Conservation (phyloP, 352 stramenopile genomes). For the Phytophthora crassamura region DNA sequence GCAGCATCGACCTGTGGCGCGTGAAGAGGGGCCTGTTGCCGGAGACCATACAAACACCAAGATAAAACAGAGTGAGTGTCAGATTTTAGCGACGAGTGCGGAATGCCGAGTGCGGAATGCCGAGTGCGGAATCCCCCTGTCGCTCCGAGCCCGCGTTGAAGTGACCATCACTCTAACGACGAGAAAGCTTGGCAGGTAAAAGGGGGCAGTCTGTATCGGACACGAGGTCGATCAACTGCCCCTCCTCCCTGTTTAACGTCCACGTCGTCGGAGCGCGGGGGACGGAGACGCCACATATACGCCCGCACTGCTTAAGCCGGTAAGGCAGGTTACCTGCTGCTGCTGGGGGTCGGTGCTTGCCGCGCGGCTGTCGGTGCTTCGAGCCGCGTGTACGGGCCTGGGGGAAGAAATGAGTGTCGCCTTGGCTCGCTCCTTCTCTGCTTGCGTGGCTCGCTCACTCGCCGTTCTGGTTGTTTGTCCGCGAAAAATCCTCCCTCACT, state of each 20-base stretch:
- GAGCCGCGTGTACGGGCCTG: constrained; percentile 32
- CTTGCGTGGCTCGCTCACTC: constrained; percentile 36
- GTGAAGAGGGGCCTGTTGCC: constrained; percentile 26
- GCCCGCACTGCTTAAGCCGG: background rate
- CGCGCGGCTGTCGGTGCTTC: constrained; percentile 19
- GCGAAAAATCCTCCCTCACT: constrained; percentile 37
- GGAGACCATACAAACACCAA: constrained; percentile 35
- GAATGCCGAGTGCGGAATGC: constrained; percentile 34
- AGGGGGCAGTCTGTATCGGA: no score
- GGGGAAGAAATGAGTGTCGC: constrained; percentile 35
- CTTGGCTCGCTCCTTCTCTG: constrained; percentile 37
- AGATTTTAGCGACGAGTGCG: constrained; percentile 13
- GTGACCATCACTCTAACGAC: constrained; percentile 33
- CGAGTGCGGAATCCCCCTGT: constrained; percentile 4
- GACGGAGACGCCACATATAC: background rate
- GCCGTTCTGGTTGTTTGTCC: constrained; percentile 43
- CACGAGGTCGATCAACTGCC: background rate
- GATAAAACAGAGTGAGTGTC: constrained; percentile 1
- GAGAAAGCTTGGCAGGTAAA: no score
- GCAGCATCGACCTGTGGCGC: constrained; percentile 42
- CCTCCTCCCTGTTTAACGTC: constrained; percentile 16
- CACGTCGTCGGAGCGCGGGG: background rate
- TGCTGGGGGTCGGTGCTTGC: constrained; percentile 22
- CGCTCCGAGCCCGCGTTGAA: constrained; percentile 12
- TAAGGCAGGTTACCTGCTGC: constrained; percentile 1